Conservation (phyloP, 768 basidiomycete species). For the Jaapia argillacea region DNA sequence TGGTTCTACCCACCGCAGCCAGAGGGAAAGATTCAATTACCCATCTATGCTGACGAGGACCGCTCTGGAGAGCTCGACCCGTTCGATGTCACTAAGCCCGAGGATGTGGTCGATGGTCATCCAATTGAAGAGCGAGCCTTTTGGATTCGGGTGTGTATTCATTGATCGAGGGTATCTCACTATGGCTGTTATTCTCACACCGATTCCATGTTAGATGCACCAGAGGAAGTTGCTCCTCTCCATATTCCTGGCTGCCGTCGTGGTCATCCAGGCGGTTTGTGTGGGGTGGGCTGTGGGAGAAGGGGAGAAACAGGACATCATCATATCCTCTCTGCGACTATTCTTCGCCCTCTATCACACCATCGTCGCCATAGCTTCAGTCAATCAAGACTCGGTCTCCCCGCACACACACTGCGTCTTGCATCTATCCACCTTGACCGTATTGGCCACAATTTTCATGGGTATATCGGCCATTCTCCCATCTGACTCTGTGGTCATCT, state of each 20-base stretch:
- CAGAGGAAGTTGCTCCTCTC: conserved; percentile 45
- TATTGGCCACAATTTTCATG: conserved; percentile 35
- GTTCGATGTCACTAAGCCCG: conserved; percentile 63
- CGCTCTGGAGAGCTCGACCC: conserved; percentile 32
- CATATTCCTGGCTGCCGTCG: conserved; percentile 31
- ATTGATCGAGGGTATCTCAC: too few relatives aligned
- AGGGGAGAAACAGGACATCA: conserved; percentile 17
- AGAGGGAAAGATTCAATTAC: conserved; percentile 45
- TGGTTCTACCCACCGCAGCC: conserved; percentile 17
- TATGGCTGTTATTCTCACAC: too few relatives aligned
- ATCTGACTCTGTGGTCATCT: conserved; percentile 45
- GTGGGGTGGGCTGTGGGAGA: conserved; percentile 43
- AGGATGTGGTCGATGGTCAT: conserved; percentile 59
- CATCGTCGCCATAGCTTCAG: conserved; percentile 37
- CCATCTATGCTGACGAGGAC: conserved; percentile 7
- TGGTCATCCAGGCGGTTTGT: conserved; percentile 40
- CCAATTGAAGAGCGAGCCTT: conserved; percentile 53
- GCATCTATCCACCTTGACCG: conserved; percentile 51
- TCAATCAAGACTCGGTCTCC: conserved; percentile 31
- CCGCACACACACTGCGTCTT: conserved; percentile 28
- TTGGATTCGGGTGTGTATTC: conserved; percentile 44
- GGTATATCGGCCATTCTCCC: conserved; percentile 50
- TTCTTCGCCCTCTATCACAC: conserved; percentile 53
- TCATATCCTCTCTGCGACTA: conserved; percentile 34
- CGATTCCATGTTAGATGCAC: conserved; percentile 52